A percentile compares a stretch with the other conserved stretches of the same genome.
Conservation (phyloP, 768 basidiomycete species). For the Hericium erinaceus region DNA sequence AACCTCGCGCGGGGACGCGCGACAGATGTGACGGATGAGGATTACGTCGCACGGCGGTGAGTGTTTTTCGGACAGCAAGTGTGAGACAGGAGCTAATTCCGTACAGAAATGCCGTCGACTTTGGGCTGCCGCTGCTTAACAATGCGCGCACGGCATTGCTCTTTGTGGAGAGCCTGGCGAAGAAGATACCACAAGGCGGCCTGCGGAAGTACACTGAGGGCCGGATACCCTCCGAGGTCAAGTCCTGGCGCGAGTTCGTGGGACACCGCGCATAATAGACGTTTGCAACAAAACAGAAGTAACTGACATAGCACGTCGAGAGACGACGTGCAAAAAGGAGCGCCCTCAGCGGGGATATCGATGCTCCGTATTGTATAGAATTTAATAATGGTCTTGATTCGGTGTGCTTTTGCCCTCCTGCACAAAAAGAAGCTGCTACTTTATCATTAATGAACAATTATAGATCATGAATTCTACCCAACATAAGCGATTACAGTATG, state of each 20-base stretch:
- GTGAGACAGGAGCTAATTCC: background rate
- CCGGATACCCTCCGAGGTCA: conserved; percentile 82
- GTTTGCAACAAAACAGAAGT: background rate
- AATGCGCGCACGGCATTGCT: conserved; percentile 82
- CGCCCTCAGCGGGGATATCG: background rate
- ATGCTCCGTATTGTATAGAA: background rate
- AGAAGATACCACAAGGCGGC: conserved; percentile 76
- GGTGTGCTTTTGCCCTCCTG: too few relatives aligned
- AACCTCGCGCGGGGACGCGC: conserved; percentile 83
- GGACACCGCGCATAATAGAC: conserved; percentile 49
- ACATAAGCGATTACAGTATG: too few relatives aligned
- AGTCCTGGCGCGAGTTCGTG: conserved; percentile 86
- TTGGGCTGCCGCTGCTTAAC: conserved; percentile 81
- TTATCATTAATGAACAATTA: too few relatives aligned
- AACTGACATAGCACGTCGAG: background rate
- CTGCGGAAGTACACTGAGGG: conserved; percentile 78
- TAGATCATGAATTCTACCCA: too few relatives aligned
- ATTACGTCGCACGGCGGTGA: conserved; percentile 90
- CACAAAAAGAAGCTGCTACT: too few relatives aligned
- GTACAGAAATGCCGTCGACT: conserved; percentile 9
- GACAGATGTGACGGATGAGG: conserved; percentile 72
- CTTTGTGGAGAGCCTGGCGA: conserved; percentile 82
- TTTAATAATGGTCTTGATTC: too few relatives aligned
- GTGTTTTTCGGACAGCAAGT: conserved; percentile 17
- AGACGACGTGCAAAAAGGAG: too few relatives aligned